phyloP scores from a whole-genome alignment of 495 filamentous ascomycete species.

The Amphirosellinia nigrospora region DNA sequence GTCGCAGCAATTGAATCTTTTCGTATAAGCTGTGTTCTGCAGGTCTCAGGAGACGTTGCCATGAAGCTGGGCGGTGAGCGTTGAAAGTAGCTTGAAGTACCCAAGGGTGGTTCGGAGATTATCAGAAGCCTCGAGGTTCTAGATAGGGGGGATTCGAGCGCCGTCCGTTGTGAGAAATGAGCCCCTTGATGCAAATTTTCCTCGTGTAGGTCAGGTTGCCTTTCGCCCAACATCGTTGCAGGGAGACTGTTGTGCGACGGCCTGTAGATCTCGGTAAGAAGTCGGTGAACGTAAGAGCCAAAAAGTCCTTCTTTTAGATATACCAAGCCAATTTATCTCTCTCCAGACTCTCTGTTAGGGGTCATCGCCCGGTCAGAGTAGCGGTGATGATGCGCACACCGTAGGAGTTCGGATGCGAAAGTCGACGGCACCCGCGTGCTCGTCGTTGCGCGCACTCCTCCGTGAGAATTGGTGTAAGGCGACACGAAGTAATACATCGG shows the following conservation, averaged over 20 bases:
- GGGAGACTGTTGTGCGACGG: neutral
- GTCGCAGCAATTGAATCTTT: conserved; percentile 13
- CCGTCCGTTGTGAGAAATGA: neutral
- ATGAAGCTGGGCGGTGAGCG: conserved; percentile 14
- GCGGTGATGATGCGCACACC: neutral
- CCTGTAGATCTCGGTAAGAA: conserved; percentile 1
- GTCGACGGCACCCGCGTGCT: neutral
- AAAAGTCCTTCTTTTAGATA: neutral
- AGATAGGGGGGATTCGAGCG: neutral
- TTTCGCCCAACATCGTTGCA: neutral
- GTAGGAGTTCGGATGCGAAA: neutral
- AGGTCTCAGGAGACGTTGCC: neutral
- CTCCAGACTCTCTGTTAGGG: neutral
- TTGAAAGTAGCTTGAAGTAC: conserved; percentile 18
- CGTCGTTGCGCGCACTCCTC: conserved; percentile 4
- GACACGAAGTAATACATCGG: neutral
- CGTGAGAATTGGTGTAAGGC: neutral
- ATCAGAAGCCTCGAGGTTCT: neutral
- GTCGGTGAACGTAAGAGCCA: conserved; percentile 17
- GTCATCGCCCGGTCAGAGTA: neutral
- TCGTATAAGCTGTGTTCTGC: conserved; percentile 1
- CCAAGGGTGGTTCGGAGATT: neutral
- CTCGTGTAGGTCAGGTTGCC: conserved; percentile 5
- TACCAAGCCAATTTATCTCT: neutral
- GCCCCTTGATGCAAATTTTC: neutral